Conservation (phyloP, 192 early-diverging fungal genomes). For the Entomortierella parvispora region DNA sequence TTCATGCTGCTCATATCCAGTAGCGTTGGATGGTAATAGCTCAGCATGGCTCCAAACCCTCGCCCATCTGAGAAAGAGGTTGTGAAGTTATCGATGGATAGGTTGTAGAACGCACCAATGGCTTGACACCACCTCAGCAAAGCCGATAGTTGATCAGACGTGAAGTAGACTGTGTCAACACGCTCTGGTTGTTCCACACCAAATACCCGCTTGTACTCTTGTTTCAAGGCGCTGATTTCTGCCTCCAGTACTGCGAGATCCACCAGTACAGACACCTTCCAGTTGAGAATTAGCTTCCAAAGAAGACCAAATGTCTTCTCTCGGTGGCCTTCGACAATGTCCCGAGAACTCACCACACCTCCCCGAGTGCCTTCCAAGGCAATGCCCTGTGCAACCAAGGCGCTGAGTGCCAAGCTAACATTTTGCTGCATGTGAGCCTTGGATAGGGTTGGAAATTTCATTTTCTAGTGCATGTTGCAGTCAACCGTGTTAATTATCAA, state of each 20-base stretch:
- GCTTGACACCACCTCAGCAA: slow-evolving; percentile 52
- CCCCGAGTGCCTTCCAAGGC: slow-evolving; percentile 45
- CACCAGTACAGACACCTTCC: slow-evolving; percentile 49
- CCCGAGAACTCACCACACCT: slow-evolving; percentile 30
- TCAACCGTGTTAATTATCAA: not conserved
- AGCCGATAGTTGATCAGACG: slow-evolving; percentile 47
- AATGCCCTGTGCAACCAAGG: slow-evolving; percentile 29
- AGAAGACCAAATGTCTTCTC: slow-evolving; percentile 55
- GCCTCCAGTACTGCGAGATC: slow-evolving; percentile 39
- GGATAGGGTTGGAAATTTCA: slow-evolving; percentile 51
- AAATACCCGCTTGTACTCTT: slow-evolving; percentile 27
- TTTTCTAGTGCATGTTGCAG: slow-evolving; percentile 34
- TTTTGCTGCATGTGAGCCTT: slow-evolving; percentile 54
- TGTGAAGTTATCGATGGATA: slow-evolving; percentile 50
- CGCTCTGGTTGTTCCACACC: slow-evolving; percentile 38
- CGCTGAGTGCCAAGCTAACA: slow-evolving; percentile 39
- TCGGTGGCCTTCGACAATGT: slow-evolving; percentile 54
- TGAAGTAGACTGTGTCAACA: slow-evolving; percentile 49
- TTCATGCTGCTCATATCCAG: slow-evolving; percentile 47
- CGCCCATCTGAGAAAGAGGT: slow-evolving; percentile 53
- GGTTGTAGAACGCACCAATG: slow-evolving; percentile 45
- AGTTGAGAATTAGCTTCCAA: slow-evolving; percentile 53
- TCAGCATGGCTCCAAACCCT: slow-evolving; percentile 43
- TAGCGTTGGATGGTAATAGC: slow-evolving; percentile 52
- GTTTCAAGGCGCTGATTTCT: slow-evolving; percentile 29